Evolutionary conservation across 2,329 filamentous ascomycete species (phyloP).

Genomic region (Nothophaeocryptopus gaeumannii): DNA sequence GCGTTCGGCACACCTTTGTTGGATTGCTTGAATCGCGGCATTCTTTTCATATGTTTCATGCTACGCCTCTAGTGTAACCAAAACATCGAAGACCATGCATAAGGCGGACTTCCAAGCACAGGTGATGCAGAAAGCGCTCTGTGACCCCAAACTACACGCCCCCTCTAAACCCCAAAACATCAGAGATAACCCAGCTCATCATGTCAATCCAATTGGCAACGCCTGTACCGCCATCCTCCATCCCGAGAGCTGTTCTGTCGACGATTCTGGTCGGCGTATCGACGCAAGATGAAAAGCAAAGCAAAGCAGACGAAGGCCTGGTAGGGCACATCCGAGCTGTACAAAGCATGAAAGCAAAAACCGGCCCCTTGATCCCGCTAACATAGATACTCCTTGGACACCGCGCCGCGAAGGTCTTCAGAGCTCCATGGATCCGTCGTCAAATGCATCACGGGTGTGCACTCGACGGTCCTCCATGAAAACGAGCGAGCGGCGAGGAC

Average conservation of each 20-base stretch:
- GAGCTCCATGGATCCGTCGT: conserved; percentile 18
- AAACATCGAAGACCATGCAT: too few species aligned
- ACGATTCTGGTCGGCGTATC: conserved; percentile 11
- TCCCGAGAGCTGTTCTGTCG: conserved; percentile 8
- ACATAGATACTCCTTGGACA: too few species aligned
- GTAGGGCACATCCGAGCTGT: conserved; percentile 12
- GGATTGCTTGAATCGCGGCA: too few species aligned
- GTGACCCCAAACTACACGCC: conserved; percentile 12
- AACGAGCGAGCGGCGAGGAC: conserved; percentile 17
- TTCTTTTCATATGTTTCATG: too few species aligned
- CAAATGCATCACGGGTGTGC: conserved; percentile 8
- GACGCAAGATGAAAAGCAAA: conserved; percentile 9
- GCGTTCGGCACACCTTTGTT: too few species aligned
- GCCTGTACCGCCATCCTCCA: conserved; percentile 10
- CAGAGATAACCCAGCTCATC: background rate
- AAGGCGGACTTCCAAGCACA: too few species aligned
- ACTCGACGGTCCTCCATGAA: conserved; percentile 4
- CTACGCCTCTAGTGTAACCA: too few species aligned
- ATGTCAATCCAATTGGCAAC: conserved; percentile 5
- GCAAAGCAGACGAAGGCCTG: conserved; percentile 1
- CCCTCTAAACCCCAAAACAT: conserved; percentile 5
- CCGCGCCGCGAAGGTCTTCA: conserved; percentile 15
- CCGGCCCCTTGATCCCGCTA: too few species aligned
- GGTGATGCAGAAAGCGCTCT: background rate
- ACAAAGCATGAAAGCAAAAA: conserved; percentile 8